Base-by-base conservation (phyloP, 1,284 basidiomycete genomes). In the Trametes pubescens region DNA sequence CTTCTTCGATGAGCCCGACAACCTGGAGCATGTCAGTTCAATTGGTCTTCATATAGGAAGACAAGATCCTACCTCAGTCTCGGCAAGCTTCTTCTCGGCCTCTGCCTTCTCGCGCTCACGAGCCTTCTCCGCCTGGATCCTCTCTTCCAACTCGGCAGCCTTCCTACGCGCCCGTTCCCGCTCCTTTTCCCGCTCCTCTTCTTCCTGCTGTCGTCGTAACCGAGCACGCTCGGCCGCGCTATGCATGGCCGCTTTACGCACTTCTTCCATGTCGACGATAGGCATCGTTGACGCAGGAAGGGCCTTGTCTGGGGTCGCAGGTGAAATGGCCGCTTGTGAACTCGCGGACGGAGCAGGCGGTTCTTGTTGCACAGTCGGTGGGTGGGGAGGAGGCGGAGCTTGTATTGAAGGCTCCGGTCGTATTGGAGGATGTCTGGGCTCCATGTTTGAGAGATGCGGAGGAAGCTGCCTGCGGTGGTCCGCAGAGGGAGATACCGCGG, bases 151-250 rank as follows among this genome's bases (percentile, higher is more conserved):
- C 76, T 95, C 94, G 49, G 84, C 86, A 14, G 95, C 95, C 77
- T 98, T 98, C 77, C 82, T 85, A 65, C 87, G 84, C 2, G 96
- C 96, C 24, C 96, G 82, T 72, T 96, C 95, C 65, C 87, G 88
- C 68, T 93, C 91, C 43, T 88, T 90, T 73, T 93, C 89, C 14
- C 95, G 83, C 69, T 95, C 92, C 65, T 89, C 89, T 74, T 98
- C 96, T 72, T 97, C 96, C 52, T 92, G 87, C 73, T 94, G 86
- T 52, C 95, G 80, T 62, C 92, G 81, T 63, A 87, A 80, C 71
- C 89, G 90, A 1, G 96, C 96, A 56, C 95, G 86, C 70, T 94
- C 95, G 3, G 95, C 96, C 4, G 94, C 94, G 60, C 81, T 86
- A 67, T 95, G 94, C 95, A 98, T 97, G 53, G 94, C 85, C 47